Base-by-base conservation (phyloP, 768 basidiomycete species). In the Suillus subaureus region DNA sequence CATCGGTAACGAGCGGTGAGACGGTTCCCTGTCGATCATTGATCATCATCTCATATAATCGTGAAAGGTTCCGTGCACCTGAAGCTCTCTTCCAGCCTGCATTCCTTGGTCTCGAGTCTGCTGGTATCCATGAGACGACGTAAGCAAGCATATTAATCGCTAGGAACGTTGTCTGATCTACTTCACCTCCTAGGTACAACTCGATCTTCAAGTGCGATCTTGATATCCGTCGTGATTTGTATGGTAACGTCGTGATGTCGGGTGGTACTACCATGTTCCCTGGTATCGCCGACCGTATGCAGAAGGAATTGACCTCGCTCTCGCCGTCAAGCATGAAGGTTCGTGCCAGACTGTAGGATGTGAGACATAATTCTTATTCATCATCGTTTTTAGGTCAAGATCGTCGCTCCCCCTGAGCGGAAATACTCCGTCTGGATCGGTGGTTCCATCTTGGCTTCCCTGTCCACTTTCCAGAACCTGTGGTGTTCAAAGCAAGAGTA, bases 381-480 rank as follows among this genome's bases (percentile, higher is more conserved):
- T 72, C 18, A 64, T 62, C 37, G 15, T 52, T 13, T 43, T 45
- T 66, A 87, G 85, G 90, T 95, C 82, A 95, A 94, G 88, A 94
- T 96, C 64, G 91, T 94, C 66, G 92, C 94, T 66, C 94, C 95
- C 61, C 94, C 94, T 63, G 94, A 97, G 84, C 84, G 94, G 72
- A 97, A 94, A 78, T 95, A 95, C 86, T 94, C 93, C 63, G 95
- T 96, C 80, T 97, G 96, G 93, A 95, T 95, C 71, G 91, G 91
- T 81, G 91, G 91, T 66, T 91, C 89, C 51, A 93, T 92, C 72
- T 81, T 93, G 70, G 95, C 94, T 54, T 95, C 93, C 39, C 86
- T 97, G 60, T 91, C 88, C 74, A 96, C 95, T 71, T 97, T 97
- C 95, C 95, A 97, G 83, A 96, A 95, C 77, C 82, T 96, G 80